Base-by-base conservation (phyloP, 768 basidiomycete genomes). In the Boletus barrowsii region DNA sequence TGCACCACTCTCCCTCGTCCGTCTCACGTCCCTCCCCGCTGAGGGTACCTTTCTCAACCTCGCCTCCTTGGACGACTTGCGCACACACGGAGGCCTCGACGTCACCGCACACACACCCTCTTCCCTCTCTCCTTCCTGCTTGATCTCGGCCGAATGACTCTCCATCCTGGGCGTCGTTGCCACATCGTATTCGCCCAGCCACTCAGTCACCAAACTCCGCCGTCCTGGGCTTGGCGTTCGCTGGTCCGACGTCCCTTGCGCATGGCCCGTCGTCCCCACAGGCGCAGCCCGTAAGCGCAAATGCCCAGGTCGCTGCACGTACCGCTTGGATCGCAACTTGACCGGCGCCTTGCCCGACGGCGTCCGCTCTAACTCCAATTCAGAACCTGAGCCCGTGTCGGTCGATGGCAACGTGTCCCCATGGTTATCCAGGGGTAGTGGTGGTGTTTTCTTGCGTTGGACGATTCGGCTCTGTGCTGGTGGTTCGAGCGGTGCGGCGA, bases 1-100 rank as follows among this genome's bases (percentile, higher is more conserved):
- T 0, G 86, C 88, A 20, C 78, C 81, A 63, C 85, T 89, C 35
- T 86, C 83, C 37, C 81, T 75, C 42, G 69, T 63, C 49, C 68
- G 67, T 60, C 22, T 63, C 65, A 24, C 74, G 71, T 62, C 75
- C 46, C 68, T 78, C 26, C 77, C 78, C 10, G 67, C 71, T 11
- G 45, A 39, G 15, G 82, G 82, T 5, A 72, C 57, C 66, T 86
- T 88, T 39, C 81, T 73, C 18, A 69, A 45, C 48, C 76, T 73
- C 18, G 61, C 61, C 14, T 66, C 71, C 15, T 54, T 56, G 30
- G 72, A 72, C 6, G 50, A 4, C 49, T 73, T 75, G 51, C 72
- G 66, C 47, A 53, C 26, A 20, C 62, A 33, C 10, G 68, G 57
- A 2, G 69, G 59, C 55, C 65, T 17, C 62, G 69, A 17, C 67